Percentiles rank a stretch among this genome's conserved stretches.
Evolutionary conservation across 805 yeast species (phyloP).

Genomic region (Spathaspora passalidarum): DNA sequence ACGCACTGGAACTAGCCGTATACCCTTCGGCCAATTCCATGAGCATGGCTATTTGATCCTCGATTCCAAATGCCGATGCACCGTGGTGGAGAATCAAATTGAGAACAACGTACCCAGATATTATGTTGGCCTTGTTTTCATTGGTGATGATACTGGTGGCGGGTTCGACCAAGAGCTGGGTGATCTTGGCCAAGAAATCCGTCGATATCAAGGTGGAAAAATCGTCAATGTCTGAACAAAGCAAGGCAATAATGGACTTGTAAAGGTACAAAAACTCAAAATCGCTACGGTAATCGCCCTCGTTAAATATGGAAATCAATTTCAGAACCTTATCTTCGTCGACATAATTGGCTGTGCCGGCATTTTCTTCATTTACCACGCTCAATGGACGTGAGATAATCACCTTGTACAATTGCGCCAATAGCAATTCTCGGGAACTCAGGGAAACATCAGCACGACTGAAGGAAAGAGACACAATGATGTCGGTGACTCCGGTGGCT

Average conservation of each 20-base stretch:
- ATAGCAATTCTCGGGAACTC: constrained; percentile 44
- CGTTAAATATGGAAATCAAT: constrained; percentile 31
- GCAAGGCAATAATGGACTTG: constrained; percentile 40
- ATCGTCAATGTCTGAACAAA: constrained; percentile 50
- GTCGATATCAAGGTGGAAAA: constrained; percentile 37
- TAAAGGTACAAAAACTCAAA: constrained; percentile 41
- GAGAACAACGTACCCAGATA: constrained; percentile 37
- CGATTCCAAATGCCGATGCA: constrained; percentile 49
- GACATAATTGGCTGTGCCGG: constrained; percentile 36
- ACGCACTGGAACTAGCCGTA: constrained; percentile 25
- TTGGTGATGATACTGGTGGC: constrained; percentile 31
- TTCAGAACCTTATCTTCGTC: constrained; percentile 32
- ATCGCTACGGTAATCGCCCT: constrained; percentile 31
- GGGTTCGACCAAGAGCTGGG: constrained; percentile 31
- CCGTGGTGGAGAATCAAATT: constrained; percentile 45
- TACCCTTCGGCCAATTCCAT: constrained; percentile 44
- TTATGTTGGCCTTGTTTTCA: constrained; percentile 35
- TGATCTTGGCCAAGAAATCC: constrained; percentile 26
- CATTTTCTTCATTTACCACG: constrained; percentile 32
- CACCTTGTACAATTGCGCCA: constrained; percentile 50
- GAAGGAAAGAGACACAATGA: constrained; percentile 39
- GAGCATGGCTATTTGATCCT: constrained; percentile 41
- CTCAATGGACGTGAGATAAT: constrained; percentile 40
- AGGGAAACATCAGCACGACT: constrained; percentile 46
- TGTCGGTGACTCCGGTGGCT: constrained; percentile 40